phyloP scores from a whole-genome alignment of 768 basidiomycete species.

The Gloeostereum incarnatum region DNA sequence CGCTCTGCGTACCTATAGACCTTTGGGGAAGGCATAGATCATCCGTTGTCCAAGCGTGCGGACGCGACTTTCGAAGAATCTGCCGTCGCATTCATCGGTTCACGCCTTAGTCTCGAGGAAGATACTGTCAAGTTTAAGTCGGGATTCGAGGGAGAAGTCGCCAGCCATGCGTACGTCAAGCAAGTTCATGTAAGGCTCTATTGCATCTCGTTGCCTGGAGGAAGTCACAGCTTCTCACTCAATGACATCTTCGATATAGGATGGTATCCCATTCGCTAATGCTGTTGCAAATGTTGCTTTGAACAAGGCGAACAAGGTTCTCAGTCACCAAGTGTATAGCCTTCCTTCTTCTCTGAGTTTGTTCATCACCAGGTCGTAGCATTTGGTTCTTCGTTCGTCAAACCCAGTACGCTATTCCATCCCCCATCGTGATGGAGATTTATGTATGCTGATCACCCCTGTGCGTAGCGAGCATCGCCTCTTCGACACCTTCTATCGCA shows the following conservation, averaged over 20 bases:
- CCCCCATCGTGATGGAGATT: constrained; percentile 1
- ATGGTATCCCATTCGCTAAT: constrained; percentile 20
- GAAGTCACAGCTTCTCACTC: too few species aligned
- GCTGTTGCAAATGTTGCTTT: constrained; percentile 24
- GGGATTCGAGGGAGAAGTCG: constrained; percentile 11
- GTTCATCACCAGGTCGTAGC: constrained; percentile 22
- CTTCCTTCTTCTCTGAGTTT: not conserved
- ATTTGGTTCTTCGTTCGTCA: constrained; percentile 22
- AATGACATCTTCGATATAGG: constrained; percentile 5
- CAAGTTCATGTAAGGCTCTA: constrained; percentile 17
- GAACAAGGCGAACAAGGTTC: constrained; percentile 12
- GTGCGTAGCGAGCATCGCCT: constrained; percentile 14
- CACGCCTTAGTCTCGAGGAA: constrained; percentile 14
- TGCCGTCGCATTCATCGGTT: constrained; percentile 18
- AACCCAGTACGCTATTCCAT: constrained; percentile 20
- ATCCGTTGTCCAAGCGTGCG: constrained; percentile 12
- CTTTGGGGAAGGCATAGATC: constrained; percentile 15
- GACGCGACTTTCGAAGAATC: constrained; percentile 16
- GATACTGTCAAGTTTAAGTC: constrained; percentile 12
- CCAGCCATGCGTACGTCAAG: constrained; percentile 19
- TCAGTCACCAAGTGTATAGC: not conserved
- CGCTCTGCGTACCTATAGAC: too few species aligned
- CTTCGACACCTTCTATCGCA: constrained; percentile 25
- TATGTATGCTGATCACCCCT: not conserved
- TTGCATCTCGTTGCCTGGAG: not conserved